Conservation (phyloP, 257 asterid species). For the Rehmannia glutinosa region DNA sequence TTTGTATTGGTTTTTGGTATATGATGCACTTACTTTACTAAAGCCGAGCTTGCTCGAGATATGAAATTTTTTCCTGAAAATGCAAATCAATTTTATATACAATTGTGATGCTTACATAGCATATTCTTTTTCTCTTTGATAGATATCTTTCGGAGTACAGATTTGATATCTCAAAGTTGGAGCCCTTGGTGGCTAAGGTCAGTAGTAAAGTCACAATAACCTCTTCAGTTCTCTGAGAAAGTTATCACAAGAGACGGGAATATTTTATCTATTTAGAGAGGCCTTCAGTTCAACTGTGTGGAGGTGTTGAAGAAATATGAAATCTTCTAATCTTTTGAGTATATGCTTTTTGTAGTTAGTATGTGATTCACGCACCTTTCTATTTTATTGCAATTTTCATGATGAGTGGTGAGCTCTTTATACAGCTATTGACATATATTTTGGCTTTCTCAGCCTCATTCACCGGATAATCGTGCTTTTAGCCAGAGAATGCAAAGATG, state of each 20-base stretch:
- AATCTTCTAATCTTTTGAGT: neutral
- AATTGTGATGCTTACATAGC: neutral
- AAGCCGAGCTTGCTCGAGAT: too few relatives aligned
- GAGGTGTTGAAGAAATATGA: neutral
- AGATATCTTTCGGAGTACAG: conserved; percentile 76
- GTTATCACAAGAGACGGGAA: neutral
- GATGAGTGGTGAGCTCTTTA: neutral
- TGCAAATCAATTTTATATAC: too few relatives aligned
- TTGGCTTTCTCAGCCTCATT: conserved; percentile 63
- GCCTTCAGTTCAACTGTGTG: neutral
- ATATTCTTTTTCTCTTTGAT: neutral
- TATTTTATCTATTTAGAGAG: too few relatives aligned
- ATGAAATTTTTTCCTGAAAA: too few relatives aligned
- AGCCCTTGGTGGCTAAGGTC: conserved; percentile 95
- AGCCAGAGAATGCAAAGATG: conserved; percentile 91
- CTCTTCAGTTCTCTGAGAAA: conserved; percentile 8
- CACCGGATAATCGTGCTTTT: conserved; percentile 94
- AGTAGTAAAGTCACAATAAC: conserved; percentile 15
- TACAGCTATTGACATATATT: neutral
- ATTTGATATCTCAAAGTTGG: conserved; percentile 71
- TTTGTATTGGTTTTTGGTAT: too few relatives aligned
- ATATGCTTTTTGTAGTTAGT: neutral
- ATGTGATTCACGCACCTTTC: neutral
- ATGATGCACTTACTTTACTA: too few relatives aligned
- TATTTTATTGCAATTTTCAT: neutral